Conservation (phyloP, 306 rosid genomes). For the Vigna radiata region DNA sequence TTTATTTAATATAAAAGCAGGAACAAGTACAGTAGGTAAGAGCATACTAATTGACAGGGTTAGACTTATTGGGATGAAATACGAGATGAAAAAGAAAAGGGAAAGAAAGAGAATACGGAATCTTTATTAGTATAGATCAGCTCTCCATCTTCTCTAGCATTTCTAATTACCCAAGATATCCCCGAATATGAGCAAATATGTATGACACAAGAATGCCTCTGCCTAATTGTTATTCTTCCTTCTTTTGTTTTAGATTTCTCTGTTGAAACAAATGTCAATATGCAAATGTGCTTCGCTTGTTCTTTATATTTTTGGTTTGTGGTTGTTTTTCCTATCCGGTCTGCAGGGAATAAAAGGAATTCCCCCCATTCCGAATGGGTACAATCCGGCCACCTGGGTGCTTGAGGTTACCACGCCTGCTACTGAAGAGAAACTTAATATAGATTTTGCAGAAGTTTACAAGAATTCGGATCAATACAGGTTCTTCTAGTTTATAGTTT, state of each 20-base stretch:
- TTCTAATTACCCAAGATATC: conserved; percentile 9
- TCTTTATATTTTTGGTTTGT: conserved; percentile 26
- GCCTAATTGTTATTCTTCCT: conserved; percentile 1
- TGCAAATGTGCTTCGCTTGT: conserved; percentile 6
- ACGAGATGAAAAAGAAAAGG: not conserved
- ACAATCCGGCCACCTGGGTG: conserved; percentile 98
- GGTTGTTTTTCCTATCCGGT: conserved; percentile 32
- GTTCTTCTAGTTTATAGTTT: conserved; percentile 46
- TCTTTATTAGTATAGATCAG: conserved; percentile 11
- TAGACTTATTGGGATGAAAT: not conserved
- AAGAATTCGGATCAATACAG: conserved; percentile 67
- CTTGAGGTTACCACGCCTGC: conserved; percentile 85
- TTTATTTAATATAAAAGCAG: conserved; percentile 5
- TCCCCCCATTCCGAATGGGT: conserved; percentile 65
- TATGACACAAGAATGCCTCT: not conserved
- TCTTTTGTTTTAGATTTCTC: not conserved
- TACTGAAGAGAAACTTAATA: conserved; percentile 64
- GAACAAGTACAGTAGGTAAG: not conserved
- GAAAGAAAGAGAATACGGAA: not conserved
- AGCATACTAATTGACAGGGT: not conserved
- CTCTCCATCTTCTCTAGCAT: conserved; percentile 19
- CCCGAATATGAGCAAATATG: not conserved
- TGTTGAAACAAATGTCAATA: conserved; percentile 8
- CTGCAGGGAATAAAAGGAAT: conserved; percentile 64
- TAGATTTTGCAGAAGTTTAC: conserved; percentile 71